These are phyloP conservation scores for Populus simonii DNA, from an alignment of 345 rosid genomes.

Conservation along the genomic window DNA sequence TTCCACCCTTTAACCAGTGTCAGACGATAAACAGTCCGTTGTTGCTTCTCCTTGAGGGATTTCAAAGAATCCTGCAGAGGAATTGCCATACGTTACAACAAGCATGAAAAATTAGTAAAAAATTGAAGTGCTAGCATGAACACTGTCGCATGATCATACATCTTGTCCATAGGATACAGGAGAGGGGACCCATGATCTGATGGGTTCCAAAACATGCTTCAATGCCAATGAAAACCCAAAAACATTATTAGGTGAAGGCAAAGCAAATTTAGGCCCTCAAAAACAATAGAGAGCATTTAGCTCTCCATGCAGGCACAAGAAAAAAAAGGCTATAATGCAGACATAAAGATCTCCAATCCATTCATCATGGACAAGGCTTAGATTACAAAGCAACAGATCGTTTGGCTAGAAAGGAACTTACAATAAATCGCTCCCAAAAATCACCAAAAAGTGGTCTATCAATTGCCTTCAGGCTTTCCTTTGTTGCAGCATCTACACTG, in stretches of 20 bases:
- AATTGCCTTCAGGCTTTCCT: slow-evolving; percentile 91
- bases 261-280: background rate
- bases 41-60: slow-evolving; percentile 76
- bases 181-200: background rate
- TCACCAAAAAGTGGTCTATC: slow-evolving; percentile 95
- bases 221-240: background rate
- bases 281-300: background rate
- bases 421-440: slow-evolving; percentile 95
- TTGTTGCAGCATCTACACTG: slow-evolving; percentile 98
- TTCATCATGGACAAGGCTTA: background rate
- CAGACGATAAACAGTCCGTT: slow-evolving; percentile 87
- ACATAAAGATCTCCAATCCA: background rate
- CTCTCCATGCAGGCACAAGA: background rate
- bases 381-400: background rate
- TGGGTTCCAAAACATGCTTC: background rate
- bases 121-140: background rate
- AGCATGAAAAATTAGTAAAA: background rate
- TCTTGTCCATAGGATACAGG: no score
- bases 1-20: slow-evolving; percentile 98
- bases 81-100: background rate
- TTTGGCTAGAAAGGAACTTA: slow-evolving; percentile 33
- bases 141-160: background rate
- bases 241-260: no score
- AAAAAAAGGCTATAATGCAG: background rate
- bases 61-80: slow-evolving; percentile 67